Conservation (phyloP, 306 rosid species). For the Cicer cuneatum region DNA sequence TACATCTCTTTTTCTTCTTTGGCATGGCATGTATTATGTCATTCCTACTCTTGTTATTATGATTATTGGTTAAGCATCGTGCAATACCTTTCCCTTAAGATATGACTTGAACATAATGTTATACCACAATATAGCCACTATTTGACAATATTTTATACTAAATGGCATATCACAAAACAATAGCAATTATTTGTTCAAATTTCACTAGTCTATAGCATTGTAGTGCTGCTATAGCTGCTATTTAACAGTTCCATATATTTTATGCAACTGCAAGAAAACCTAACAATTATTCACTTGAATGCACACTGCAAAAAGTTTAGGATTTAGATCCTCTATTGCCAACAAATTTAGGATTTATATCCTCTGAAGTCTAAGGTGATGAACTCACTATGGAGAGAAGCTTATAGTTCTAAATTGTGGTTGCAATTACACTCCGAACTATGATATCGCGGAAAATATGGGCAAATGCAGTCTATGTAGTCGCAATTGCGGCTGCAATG, state of each 20-base stretch:
- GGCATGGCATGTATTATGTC: constrained; percentile 7
- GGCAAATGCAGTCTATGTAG: too few relatives aligned
- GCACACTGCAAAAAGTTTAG: not conserved
- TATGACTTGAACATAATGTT: constrained; percentile 7
- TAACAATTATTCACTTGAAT: not conserved
- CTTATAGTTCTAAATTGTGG: too few relatives aligned
- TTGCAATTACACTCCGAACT: too few relatives aligned
- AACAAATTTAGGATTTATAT: not conserved
- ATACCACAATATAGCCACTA: too few relatives aligned
- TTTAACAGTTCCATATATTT: constrained; percentile 17
- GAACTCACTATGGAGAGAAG: not conserved
- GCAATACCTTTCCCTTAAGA: constrained; percentile 28
- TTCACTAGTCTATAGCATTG: too few relatives aligned
- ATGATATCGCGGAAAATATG: too few relatives aligned
- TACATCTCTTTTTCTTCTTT: not conserved
- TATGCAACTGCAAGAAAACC: constrained; percentile 27
- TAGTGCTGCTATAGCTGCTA: too few relatives aligned
- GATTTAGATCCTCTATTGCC: not conserved
- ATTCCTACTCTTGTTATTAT: constrained; percentile 9
- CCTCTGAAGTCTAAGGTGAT: not conserved
- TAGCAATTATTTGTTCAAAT: too few relatives aligned
- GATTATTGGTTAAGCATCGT: not conserved
- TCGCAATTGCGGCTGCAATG: too few relatives aligned
- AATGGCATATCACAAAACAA: too few relatives aligned
- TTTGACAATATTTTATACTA: too few relatives aligned